These are phyloP conservation scores for Kluyveromyces starmeri DNA, from an alignment of 805 yeast genomes.

Conservation along the genomic window DNA sequence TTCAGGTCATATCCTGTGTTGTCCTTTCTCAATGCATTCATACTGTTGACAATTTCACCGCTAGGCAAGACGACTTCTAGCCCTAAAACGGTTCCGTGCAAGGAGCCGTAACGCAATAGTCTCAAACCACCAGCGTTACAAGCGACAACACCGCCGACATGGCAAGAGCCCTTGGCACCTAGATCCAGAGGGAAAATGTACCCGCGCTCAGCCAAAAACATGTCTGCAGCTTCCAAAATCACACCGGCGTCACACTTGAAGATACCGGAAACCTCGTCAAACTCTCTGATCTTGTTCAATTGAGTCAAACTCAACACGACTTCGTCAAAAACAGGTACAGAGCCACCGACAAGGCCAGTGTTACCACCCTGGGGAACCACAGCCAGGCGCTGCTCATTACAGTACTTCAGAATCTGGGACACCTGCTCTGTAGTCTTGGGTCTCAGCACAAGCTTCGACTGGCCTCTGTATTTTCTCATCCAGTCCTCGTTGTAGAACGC, in stretches of 20 bases:
- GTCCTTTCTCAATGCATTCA: conserved; percentile 84
- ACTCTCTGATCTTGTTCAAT: conserved; percentile 71
- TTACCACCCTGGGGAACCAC: conserved; percentile 97
- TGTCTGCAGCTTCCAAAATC: conserved; percentile 78
- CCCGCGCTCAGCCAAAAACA: conserved; percentile 66
- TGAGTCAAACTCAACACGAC: conserved; percentile 61
- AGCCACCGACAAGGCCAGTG: conserved; percentile 93
- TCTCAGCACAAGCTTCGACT: conserved; percentile 67
- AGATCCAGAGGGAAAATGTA: conserved; percentile 87
- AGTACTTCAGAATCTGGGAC: conserved; percentile 64
- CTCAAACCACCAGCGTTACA: conserved; percentile 96
- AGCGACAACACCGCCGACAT: conserved; percentile 90
- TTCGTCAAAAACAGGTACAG: conserved; percentile 88
- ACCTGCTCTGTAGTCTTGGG: conserved; percentile 79
- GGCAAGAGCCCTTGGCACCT: conserved; percentile 97
- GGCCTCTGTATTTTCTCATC: conserved; percentile 92
- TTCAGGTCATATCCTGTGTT: conserved; percentile 92
- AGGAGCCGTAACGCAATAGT: conserved; percentile 77
- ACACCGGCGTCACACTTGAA: conserved; percentile 87
- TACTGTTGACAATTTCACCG: conserved; percentile 71
- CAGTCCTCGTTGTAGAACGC: conserved; percentile 77
- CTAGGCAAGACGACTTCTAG: conserved; percentile 88
- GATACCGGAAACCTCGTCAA: conserved; percentile 76
- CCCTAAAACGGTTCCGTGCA: conserved; percentile 88
- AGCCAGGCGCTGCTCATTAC: conserved; percentile 69